phyloP scores from a whole-genome alignment of 2,329 filamentous ascomycete genomes.

The Trichothecium sympodiale region DNA sequence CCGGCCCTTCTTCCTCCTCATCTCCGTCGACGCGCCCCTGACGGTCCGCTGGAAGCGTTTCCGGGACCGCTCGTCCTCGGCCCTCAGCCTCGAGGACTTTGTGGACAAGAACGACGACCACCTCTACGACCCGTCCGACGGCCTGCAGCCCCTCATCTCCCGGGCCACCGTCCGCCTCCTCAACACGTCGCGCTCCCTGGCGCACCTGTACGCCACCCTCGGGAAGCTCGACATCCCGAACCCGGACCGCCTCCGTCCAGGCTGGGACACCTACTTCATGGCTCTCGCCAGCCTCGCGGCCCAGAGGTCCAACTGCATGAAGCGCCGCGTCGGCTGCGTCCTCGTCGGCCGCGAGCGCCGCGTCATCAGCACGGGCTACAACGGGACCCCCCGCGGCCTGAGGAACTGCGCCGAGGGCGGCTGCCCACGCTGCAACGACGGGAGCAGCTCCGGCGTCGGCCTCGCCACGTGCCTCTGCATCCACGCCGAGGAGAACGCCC shows the following conservation, averaged over 20 bases:
- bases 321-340: constrained; percentile 88
- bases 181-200: constrained; percentile 66
- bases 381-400: constrained; percentile 85
- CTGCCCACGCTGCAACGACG: constrained; percentile 77
- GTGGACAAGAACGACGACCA: constrained; percentile 55
- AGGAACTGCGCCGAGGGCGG: constrained; percentile 89
- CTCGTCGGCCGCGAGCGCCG: constrained; percentile 69
- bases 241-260: constrained; percentile 69
- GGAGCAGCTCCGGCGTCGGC: constrained; percentile 51
- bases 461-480: constrained; percentile 87
- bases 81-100: constrained; percentile 41
- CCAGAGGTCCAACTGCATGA: constrained; percentile 94
- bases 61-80: constrained; percentile 18
- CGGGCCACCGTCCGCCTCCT: constrained; percentile 76
- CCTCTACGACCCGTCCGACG: constrained; percentile 55
- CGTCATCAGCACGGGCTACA: constrained; percentile 93
- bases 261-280: constrained; percentile 99
- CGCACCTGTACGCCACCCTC: constrained; percentile 62
- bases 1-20: constrained; percentile 83
- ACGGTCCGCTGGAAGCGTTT: constrained; percentile 75
- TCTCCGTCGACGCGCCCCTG: constrained; percentile 86
- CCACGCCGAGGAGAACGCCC: constrained; percentile 96
- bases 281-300: constrained; percentile 84
- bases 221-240: constrained; percentile 66
- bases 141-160: constrained; percentile 66